A percentile compares a stretch with the other conserved stretches of the same genome.
Evolutionary conservation across 73 alveolate species (phyloP).

Genomic region (Blepharisma stoltei): DNA sequence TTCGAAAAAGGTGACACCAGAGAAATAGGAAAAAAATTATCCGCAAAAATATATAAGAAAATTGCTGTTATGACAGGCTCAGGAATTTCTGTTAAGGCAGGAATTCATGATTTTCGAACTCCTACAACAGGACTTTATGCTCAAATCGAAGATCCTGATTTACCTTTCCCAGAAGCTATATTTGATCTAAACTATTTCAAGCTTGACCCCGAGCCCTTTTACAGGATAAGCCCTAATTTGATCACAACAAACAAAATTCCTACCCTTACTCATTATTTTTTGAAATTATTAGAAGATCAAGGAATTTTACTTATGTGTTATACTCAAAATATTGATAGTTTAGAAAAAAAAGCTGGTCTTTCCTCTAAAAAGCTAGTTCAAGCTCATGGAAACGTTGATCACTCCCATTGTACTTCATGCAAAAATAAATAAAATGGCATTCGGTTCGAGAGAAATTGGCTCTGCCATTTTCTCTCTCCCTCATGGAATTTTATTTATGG

Average conservation of each 20-base stretch:
- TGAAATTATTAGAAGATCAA: conserved; percentile 31
- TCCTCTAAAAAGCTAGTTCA: conserved; percentile 53
- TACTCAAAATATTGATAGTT: conserved; percentile 83
- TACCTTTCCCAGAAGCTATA: conserved; percentile 60
- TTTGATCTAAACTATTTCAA: conserved; percentile 65
- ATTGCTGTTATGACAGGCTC: conserved; percentile 93
- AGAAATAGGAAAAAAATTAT: too few species aligned
- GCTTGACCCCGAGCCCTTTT: conserved; percentile 66
- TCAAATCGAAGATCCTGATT: conserved; percentile 29
- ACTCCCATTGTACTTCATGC: conserved; percentile 38
- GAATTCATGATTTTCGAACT: conserved; percentile 97
- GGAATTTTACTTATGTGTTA: conserved; percentile 47
- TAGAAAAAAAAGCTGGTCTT: conserved; percentile 68
- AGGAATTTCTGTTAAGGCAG: conserved; percentile 95
- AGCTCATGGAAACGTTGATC: conserved; percentile 68
- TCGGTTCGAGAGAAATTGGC: too few species aligned
- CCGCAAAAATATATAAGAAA: conserved; percentile 36
- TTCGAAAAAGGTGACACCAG: too few species aligned
- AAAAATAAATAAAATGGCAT: too few species aligned
- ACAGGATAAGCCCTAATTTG: conserved; percentile 23
- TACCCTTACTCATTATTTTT: conserved; percentile 50
- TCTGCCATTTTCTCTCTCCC: too few species aligned
- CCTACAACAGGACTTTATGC: conserved; percentile 87
- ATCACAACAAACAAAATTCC: conserved; percentile 24
- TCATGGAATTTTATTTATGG: too few species aligned